Percentiles rank a stretch among this genome's conserved stretches.
Conservation (phyloP, 2,329 filamentous ascomycete genomes). For the Tolypocladium inflatum region DNA sequence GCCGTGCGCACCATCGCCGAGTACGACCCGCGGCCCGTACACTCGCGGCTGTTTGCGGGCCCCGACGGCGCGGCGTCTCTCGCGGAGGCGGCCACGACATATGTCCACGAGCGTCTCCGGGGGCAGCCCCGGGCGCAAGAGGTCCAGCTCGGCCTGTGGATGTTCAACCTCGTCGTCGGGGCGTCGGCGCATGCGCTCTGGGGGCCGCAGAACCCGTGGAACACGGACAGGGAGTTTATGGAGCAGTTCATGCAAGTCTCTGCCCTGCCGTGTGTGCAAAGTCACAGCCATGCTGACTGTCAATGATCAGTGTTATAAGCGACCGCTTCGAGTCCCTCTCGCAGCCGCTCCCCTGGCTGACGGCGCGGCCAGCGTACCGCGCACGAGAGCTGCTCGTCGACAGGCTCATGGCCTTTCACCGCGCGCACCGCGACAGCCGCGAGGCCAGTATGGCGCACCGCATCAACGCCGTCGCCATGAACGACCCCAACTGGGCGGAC, state of each 20-base stretch:
- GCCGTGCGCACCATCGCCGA: constrained; percentile 14
- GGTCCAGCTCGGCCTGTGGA: constrained; percentile 15
- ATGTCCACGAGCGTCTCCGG: constrained; percentile 10
- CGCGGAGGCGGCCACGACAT: constrained; percentile 12
- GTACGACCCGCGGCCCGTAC: constrained; percentile 16
- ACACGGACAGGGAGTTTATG: constrained; percentile 17
- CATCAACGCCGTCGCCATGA: constrained; percentile 20
- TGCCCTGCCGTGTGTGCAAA: too few relatives aligned
- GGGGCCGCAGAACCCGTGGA: constrained; percentile 20
- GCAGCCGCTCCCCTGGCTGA: constrained; percentile 14
- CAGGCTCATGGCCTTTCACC: constrained; percentile 15
- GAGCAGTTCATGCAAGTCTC: constrained; percentile 18
- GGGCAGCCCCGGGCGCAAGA: constrained; percentile 10
- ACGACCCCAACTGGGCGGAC: constrained; percentile 17
- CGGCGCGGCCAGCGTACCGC: constrained; percentile 15
- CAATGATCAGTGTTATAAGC: constrained; percentile 12
- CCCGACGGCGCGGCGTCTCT: constrained; percentile 12
- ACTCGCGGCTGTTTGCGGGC: constrained; percentile 16
- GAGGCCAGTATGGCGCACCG: constrained; percentile 15
- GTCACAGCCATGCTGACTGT: constrained; percentile 4
- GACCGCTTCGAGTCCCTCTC: constrained; percentile 19
- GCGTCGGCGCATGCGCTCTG: constrained; percentile 20
- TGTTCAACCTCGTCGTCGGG: constrained; percentile 18
- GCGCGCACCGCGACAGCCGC: constrained; percentile 12
- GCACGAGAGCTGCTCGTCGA: constrained; percentile 15